Percentiles rank a stretch among this genome's conserved stretches.
These are phyloP conservation scores for Spatholobus suberectus DNA, from an alignment of 306 rosid genomes.

Conservation along the genomic window DNA sequence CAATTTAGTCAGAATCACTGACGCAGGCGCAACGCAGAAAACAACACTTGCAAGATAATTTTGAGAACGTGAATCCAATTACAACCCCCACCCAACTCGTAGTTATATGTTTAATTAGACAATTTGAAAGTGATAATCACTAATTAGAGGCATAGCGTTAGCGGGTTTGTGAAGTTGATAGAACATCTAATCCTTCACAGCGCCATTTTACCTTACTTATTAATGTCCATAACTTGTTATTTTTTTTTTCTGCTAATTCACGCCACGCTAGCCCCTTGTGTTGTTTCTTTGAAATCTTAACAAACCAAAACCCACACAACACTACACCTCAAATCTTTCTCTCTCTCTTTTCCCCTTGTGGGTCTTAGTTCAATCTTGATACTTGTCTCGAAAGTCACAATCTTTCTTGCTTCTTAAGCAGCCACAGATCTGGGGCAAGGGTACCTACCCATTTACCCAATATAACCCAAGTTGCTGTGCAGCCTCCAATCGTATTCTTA, in stretches of 20 bases:
- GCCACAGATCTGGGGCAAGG: slow-evolving; percentile 41
- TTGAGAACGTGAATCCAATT: background rate
- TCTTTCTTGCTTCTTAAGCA: slow-evolving; percentile 56
- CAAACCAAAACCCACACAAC: slow-evolving; percentile 29
- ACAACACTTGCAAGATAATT: slow-evolving; percentile 11
- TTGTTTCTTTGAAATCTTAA: slow-evolving; percentile 15
- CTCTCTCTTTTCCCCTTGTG: slow-evolving; percentile 12
- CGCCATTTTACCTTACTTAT: slow-evolving; percentile 48
- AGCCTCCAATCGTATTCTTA: slow-evolving; percentile 1
- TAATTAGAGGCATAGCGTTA: background rate
- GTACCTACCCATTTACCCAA: slow-evolving; percentile 36
- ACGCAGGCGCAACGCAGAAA: background rate
- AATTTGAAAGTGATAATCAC: slow-evolving; percentile 24
- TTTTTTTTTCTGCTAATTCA: slow-evolving; percentile 49
- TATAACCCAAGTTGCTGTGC: slow-evolving; percentile 7
- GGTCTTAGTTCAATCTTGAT: slow-evolving; percentile 46
- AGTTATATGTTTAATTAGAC: slow-evolving; percentile 2
- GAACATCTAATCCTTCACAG: slow-evolving; percentile 44
- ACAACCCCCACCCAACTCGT: background rate
- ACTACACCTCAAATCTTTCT: slow-evolving; percentile 28
- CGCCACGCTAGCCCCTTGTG: slow-evolving; percentile 40
- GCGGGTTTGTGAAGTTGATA: slow-evolving; percentile 49
- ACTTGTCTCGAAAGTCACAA: slow-evolving; percentile 49
- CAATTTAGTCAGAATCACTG: background rate
- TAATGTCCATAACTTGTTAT: slow-evolving; percentile 25